A percentile compares a stretch with the other conserved stretches of the same genome.
These are phyloP conservation scores for Phaeosphaeriaceae sp. DNA, from an alignment of 2,329 filamentous ascomycete genomes.

Conservation along the genomic window DNA sequence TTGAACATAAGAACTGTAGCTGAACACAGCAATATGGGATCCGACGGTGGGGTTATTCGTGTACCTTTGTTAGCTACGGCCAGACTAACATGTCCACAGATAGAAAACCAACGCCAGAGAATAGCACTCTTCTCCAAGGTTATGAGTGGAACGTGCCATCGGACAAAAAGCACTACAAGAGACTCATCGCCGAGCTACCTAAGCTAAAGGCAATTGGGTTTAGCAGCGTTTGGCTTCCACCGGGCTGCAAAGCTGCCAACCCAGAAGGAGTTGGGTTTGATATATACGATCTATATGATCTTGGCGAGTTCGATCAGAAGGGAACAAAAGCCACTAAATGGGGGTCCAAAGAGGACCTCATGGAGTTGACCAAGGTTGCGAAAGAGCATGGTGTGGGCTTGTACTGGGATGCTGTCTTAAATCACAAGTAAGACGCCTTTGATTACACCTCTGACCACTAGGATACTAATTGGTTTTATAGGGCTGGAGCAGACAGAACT, in stretches of 20 bases:
- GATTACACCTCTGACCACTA: too few relatives aligned
- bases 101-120: slow-evolving; percentile 39
- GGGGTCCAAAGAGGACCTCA: slow-evolving; percentile 68
- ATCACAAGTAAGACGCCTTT: slow-evolving; percentile 70
- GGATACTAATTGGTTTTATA: too few relatives aligned
- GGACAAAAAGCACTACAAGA: slow-evolving; percentile 65
- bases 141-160: slow-evolving; percentile 76
- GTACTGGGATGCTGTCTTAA: slow-evolving; percentile 74
- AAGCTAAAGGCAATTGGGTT: slow-evolving; percentile 66
- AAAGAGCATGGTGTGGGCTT: slow-evolving; percentile 62
- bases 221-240: slow-evolving; percentile 66
- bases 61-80: neutral
- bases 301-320: slow-evolving; percentile 77
- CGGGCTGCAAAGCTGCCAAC: slow-evolving; percentile 71
- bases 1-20: neutral
- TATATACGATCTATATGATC: slow-evolving; percentile 71
- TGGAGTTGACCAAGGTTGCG: slow-evolving; percentile 59
- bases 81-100: slow-evolving; percentile 25
- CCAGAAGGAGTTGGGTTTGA: slow-evolving; percentile 67
- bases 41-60: slow-evolving; percentile 28
- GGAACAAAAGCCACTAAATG: slow-evolving; percentile 69
- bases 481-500: slow-evolving; percentile 68
- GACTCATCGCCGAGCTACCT: slow-evolving; percentile 60
- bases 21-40: slow-evolving; percentile 22
- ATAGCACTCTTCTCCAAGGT: slow-evolving; percentile 66